Evolutionary conservation across 2,329 filamentous ascomycete species (phyloP), one percentile per base, ranked within the genome.

Genomic region (Penicillium sp.): DNA sequence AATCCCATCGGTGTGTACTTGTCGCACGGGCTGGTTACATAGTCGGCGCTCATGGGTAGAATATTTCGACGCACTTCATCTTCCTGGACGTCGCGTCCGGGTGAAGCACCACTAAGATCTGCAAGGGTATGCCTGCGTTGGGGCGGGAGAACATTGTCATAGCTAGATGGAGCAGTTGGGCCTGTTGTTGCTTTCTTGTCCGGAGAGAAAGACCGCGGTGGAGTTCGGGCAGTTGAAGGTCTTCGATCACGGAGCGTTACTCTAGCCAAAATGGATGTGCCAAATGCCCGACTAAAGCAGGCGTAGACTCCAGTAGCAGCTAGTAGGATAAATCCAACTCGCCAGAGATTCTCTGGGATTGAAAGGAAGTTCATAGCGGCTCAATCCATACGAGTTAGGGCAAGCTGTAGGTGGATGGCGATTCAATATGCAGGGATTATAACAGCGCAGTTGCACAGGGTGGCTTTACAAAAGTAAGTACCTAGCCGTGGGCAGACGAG

Each of bases 1-100:
- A 90, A 84, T 1, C 84, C 86, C 37, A 79, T 88, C 1, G 80
- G 80, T 2, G 81, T 82, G 61, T 77, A 83, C 24, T 72, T 73
- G 19, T 63, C 53, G 17, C 64, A 58, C 32, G 62, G 55, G 48
- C 66, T 69, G 10, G 51, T 61, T 38, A 56, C 56, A 54, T 72
- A 75, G 53, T 75, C 62, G 48, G 62, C 57, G 9, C 65, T 65
- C 61, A 73, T 72, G 19, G 72, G 70, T 19, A 76, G 57, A 24
- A 69, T 52, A 6, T 63, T 61, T n/a, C 61, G 60, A 32, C 47
- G 53, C 37, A 72, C 61, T 22, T 65, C 61, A 19, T 63, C 58
- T 45, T 71, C 65, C 22, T 59, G 53, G 8, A 70, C 51, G 45
- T 61, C 54, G 52, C 54, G 47, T 50, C 50, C 43, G 22, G 61